These are phyloP conservation scores for Carex arenaria DNA, from an alignment of 202 grass and related monocot genomes.

Conservation along the genomic window DNA sequence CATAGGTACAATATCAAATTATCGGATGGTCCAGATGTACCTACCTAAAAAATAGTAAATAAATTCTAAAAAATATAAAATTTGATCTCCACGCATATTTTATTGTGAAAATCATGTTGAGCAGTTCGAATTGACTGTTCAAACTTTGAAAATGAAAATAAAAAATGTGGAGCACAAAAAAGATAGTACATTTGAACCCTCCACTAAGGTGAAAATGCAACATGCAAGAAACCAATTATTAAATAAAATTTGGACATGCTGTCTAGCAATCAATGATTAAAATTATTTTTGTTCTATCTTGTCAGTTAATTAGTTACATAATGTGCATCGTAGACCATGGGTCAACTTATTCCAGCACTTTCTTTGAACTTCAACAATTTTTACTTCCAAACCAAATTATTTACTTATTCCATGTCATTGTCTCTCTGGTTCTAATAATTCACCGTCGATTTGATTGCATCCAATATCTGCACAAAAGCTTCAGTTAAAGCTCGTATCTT, in stretches of 20 bases:
- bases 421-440: constrained; percentile 40
- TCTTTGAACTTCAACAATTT: background rate
- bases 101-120: too few relatives aligned
- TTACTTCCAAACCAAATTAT: background rate
- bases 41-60: too few relatives aligned
- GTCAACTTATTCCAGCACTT: background rate
- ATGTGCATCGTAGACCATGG: background rate
- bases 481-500: background rate
- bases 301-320: background rate
- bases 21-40: too few relatives aligned
- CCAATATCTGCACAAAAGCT: constrained; percentile 48
- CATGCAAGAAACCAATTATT: background rate
- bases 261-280: background rate
- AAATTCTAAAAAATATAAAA: too few relatives aligned
- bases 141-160: too few relatives aligned
- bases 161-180: too few relatives aligned
- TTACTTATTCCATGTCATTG: background rate
- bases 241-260: background rate
- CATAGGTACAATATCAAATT: too few relatives aligned
- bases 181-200: too few relatives aligned
- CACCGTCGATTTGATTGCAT: constrained; percentile 74
- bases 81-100: too few relatives aligned
- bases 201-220: too few relatives aligned
- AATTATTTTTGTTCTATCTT: background rate
- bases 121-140: too few relatives aligned